A percentile compares a stretch with the other conserved stretches of the same genome.
Conservation (phyloP, 768 basidiomycete genomes). For the Russula brevipes region DNA sequence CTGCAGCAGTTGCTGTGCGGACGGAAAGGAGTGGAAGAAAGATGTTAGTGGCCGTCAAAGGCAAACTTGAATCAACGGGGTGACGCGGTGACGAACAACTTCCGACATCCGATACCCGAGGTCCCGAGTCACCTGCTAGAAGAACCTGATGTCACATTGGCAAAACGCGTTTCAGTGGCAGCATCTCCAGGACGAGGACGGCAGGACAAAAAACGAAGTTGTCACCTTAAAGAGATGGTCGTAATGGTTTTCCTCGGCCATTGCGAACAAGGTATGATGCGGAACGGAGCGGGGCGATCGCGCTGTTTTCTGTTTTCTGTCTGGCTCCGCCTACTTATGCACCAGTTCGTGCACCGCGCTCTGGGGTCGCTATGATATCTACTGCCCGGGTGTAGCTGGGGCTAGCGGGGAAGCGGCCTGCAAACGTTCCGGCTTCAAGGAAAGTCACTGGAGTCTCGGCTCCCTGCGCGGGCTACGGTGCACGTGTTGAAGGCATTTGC, state of each 20-base stretch:
- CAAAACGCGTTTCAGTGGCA: background rate
- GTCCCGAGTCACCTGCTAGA: constrained; percentile 94
- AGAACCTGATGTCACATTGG: constrained; percentile 60
- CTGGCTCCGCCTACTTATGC: too few species aligned
- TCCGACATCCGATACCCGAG: constrained; percentile 50
- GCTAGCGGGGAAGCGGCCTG: too few species aligned
- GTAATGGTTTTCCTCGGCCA: constrained; percentile 94
- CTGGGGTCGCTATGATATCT: too few species aligned
- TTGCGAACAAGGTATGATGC: constrained; percentile 29
- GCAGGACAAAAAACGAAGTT: background rate
- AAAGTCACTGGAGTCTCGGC: too few species aligned
- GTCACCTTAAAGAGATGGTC: constrained; percentile 97
- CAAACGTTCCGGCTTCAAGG: too few species aligned
- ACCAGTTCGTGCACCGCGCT: too few species aligned
- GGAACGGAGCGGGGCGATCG: too few species aligned
- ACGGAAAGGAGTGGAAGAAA: constrained; percentile 2
- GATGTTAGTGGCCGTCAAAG: background rate
- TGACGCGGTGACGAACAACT: constrained; percentile 37
- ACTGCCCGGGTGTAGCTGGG: too few species aligned
- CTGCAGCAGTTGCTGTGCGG: constrained; percentile 47
- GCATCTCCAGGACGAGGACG: background rate
- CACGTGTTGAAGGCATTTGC: too few species aligned
- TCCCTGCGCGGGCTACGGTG: too few species aligned
- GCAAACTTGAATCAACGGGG: too few species aligned
- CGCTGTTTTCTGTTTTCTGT: too few species aligned